Conservation (phyloP, 2,329 filamentous ascomycete species). For the Phialemoniopsis sp. region DNA sequence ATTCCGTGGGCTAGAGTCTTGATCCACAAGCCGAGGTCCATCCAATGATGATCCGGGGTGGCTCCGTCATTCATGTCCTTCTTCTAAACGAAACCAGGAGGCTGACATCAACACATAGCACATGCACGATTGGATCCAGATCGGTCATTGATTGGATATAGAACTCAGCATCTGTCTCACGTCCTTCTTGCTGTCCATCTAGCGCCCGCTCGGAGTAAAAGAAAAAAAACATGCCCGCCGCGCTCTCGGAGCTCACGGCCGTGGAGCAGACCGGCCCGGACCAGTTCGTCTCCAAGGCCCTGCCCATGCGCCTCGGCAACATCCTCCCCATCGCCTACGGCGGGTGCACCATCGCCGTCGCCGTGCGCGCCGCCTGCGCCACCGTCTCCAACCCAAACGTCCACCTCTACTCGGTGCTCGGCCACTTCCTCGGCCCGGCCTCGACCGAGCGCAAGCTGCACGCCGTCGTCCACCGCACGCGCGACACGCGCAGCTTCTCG, state of each 20-base stretch:
- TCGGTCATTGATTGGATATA: too few species aligned
- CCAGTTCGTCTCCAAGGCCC: constrained; percentile 4
- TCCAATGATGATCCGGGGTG: too few species aligned
- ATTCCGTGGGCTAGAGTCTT: too few species aligned
- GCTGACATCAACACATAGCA: too few species aligned
- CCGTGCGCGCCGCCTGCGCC: constrained; percentile 32
- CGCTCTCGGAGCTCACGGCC: constrained; percentile 3
- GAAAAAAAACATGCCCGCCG: constrained; percentile 2
- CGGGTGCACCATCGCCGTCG: constrained; percentile 35
- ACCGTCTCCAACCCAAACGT: constrained; percentile 29
- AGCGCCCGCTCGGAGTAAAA: too few species aligned
- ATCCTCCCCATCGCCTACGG: constrained; percentile 40
- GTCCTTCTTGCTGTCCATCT: too few species aligned
- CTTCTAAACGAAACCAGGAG: too few species aligned
- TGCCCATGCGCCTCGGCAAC: constrained; percentile 3
- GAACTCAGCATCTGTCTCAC: too few species aligned
- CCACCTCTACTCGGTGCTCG: constrained; percentile 39
- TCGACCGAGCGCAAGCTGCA: constrained; percentile 29
- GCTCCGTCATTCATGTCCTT: too few species aligned
- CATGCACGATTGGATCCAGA: too few species aligned
- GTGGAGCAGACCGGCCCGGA: constrained; percentile 5
- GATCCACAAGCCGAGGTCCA: too few species aligned
- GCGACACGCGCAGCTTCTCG: constrained; percentile 42
- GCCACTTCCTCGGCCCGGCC: constrained; percentile 42
- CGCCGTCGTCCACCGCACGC: constrained; percentile 26